Evolutionary conservation across 139 green algal species (phyloP), one percentile per base, ranked within the genome.

Genomic region (Pseudopediastrum boryanum): DNA sequence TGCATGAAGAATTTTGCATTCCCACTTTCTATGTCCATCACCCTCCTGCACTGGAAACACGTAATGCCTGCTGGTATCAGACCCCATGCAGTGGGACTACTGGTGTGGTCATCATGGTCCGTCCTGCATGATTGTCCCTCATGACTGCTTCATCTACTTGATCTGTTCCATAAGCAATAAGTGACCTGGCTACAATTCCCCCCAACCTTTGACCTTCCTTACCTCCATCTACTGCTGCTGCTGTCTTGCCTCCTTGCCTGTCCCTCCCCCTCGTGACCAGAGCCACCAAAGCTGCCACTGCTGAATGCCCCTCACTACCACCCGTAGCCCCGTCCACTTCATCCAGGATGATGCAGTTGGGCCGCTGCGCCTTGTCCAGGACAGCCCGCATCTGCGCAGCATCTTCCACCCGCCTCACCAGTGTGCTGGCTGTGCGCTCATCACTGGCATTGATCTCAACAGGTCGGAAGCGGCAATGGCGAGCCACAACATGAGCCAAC

Each of bases 381-480:
- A 88, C 75, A 4, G 81, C 16, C 44, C 80, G 44, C 85, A 88
- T 96, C 73, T 97, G 78, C 36, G 95, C 89, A 0, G 95, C 95
- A 66, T 98, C 94, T 2, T 76, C 67, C 6, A 99, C 81, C 33
- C 83, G 85, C 9, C 69, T 42, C 23, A 80, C 73, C 44, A 99
- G 89, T 2, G 79, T 75, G 23, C 65, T 54, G 0, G 88, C 91
- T 2, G 67, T 93, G 48, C 97, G 87, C 64, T 99, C 96, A 84
- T 99, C 96, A 21, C 80, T 93, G 16, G 96, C 96, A 77, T 99
- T 99, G 87, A 99, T 94, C 86, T 99, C 96, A 43, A 96, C 84
- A 0, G 93, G 84, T 8, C 93, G 83, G 83, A 99, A 99, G 43
- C 96, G 96, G 79, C 96, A 99, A 80, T 99, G 95, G 13, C 75